These are phyloP conservation scores for Acorus calamus DNA, from an alignment of 106 monocot genomes.

Conservation along the genomic window DNA sequence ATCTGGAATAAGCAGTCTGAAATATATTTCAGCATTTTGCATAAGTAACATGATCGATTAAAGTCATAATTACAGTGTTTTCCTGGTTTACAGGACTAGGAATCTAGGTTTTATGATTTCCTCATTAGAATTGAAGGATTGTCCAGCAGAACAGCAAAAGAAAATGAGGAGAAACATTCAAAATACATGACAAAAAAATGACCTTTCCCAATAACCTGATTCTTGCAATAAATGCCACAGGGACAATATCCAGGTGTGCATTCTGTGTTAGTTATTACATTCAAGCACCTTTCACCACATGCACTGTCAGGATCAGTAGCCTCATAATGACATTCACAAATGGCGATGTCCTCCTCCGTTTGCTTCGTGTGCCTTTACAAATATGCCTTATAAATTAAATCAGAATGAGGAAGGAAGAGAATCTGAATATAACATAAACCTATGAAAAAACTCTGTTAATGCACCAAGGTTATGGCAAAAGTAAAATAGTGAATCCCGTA, in stretches of 20 bases:
- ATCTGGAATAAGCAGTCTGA: too few species aligned
- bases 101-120: too few species aligned
- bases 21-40: too few species aligned
- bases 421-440: too few species aligned
- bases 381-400: neutral
- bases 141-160: too few species aligned
- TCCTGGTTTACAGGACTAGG: too few species aligned
- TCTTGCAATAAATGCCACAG: constrained; percentile 60
- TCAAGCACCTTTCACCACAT: constrained; percentile 78
- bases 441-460: too few species aligned
- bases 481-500: too few species aligned
- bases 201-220: constrained; percentile 50
- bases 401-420: neutral
- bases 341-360: constrained; percentile 72
- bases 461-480: too few species aligned
- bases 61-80: too few species aligned
- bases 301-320: constrained; percentile 60
- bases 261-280: constrained; percentile 90
- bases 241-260: constrained; percentile 85
- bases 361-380: constrained; percentile 70
- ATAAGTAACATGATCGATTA: too few species aligned
- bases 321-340: constrained; percentile 59
- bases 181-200: neutral
- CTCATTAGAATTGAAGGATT: too few species aligned
- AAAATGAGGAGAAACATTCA: neutral